phyloP scores from a whole-genome alignment of 345 rosid species.

The Brassica nigra region DNA sequence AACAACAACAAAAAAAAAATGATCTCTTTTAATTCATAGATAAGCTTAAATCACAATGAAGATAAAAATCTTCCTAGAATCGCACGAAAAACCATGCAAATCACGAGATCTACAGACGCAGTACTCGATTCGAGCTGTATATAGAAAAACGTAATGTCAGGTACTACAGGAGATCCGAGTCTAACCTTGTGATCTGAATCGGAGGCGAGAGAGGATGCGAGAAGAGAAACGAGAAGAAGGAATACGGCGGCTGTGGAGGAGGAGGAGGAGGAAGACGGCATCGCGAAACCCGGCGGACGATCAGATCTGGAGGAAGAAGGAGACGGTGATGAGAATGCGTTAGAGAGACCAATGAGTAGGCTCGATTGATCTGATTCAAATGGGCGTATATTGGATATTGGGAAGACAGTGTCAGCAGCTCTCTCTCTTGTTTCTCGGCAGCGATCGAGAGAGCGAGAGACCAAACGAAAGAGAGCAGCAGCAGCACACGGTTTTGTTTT shows the following conservation, averaged over 20 bases:
- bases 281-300: slow-evolving; percentile 51
- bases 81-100: too few species aligned
- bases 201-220: slow-evolving; percentile 56
- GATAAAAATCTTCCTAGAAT: too few species aligned
- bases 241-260: slow-evolving; percentile 16
- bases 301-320: slow-evolving; percentile 52
- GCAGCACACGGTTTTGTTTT: not conserved
- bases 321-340: slow-evolving; percentile 18
- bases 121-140: slow-evolving; percentile 18
- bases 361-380: slow-evolving; percentile 16
- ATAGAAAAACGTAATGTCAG: not conserved
- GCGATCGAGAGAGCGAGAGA: slow-evolving; percentile 2
- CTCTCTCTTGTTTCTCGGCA: slow-evolving; percentile 26
- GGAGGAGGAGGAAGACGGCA: slow-evolving; percentile 45
- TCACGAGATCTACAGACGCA: not conserved
- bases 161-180: slow-evolving; percentile 21
- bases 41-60: not conserved
- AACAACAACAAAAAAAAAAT: slow-evolving; percentile 26
- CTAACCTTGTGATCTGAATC: slow-evolving; percentile 96
- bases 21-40: not conserved
- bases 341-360: not conserved
- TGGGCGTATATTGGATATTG: slow-evolving; percentile 1
- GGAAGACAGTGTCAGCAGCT: not conserved
- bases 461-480: slow-evolving; percentile 6
- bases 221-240: slow-evolving; percentile 44